Evolutionary conservation across 169 alveolate species (phyloP).

Genomic region (Amoebophrya sp.): DNA sequence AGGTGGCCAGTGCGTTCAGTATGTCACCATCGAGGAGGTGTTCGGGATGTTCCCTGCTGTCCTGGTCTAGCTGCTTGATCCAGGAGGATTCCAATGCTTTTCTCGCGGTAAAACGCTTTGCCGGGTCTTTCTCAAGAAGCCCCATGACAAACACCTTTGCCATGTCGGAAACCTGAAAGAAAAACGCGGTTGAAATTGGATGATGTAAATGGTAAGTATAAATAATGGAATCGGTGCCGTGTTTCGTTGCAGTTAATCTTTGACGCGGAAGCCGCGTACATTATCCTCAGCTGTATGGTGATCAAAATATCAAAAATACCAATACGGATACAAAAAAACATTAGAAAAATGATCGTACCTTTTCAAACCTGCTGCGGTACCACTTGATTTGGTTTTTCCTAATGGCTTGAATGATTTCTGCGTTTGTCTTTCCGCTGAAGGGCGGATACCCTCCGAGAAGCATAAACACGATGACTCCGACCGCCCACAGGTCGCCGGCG

Average conservation of each 20-base stretch:
- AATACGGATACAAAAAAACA: too few relatives aligned
- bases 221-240: too few relatives aligned
- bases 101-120: neutral
- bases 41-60: neutral
- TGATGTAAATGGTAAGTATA: too few relatives aligned
- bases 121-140: neutral
- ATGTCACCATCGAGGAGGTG: neutral
- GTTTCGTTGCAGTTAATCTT: too few relatives aligned
- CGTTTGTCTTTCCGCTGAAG: neutral
- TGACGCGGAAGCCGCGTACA: too few relatives aligned
- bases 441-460: neutral
- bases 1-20: neutral
- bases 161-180: too few relatives aligned
- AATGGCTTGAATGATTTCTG: neutral
- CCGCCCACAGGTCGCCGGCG: slow-evolving; percentile 1
- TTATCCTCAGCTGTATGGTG: too few relatives aligned
- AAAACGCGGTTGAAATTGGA: too few relatives aligned
- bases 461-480: neutral
- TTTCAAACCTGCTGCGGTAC: neutral
- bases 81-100: neutral
- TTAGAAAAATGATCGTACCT: neutral
- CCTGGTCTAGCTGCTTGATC: neutral
- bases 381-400: neutral
- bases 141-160: neutral
- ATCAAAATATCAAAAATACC: too few relatives aligned